Percentiles rank a stretch among this genome's conserved stretches.
phyloP scores from a whole-genome alignment of 768 basidiomycete genomes.

The Lactarius psammicola region DNA sequence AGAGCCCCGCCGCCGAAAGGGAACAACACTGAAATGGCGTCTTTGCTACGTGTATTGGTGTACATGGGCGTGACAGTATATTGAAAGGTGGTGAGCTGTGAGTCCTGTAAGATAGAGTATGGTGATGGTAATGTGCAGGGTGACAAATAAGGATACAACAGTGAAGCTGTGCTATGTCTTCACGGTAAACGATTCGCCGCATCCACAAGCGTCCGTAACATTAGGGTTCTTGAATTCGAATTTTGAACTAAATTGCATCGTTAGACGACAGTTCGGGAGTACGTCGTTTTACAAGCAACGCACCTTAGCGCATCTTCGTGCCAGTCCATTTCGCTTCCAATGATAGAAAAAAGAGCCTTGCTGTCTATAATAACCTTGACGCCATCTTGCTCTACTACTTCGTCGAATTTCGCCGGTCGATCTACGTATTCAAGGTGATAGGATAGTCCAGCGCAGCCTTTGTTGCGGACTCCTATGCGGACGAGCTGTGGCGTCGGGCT shows the following conservation, averaged over 20 bases:
- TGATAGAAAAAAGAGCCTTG: slow-evolving; percentile 96
- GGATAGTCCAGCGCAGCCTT: slow-evolving; percentile 90
- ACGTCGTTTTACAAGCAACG: slow-evolving; percentile 34
- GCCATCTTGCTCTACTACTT: slow-evolving; percentile 94
- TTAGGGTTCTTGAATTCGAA: slow-evolving; percentile 90
- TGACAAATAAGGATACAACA: slow-evolving; percentile 18
- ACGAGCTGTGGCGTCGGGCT: slow-evolving; percentile 89
- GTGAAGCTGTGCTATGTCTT: slow-evolving; percentile 24
- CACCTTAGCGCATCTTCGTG: slow-evolving; percentile 87
- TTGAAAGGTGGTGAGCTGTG: background rate
- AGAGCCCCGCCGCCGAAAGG: background rate
- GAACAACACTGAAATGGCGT: background rate
- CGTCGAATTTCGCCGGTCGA: slow-evolving; percentile 86
- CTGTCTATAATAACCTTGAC: slow-evolving; percentile 93
- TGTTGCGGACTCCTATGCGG: slow-evolving; percentile 93
- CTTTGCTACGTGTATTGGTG: slow-evolving; percentile 4
- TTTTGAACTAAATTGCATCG: slow-evolving; percentile 53
- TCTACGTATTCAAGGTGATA: slow-evolving; percentile 97
- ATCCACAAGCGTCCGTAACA: slow-evolving; percentile 92
- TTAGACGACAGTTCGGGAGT: background rate
- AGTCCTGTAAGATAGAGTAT: slow-evolving; percentile 8
- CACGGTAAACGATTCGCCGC: slow-evolving; percentile 88
- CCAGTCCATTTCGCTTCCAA: slow-evolving; percentile 99
- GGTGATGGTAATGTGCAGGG: slow-evolving; percentile 7
- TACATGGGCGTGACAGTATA: slow-evolving; percentile 15